Conservation (phyloP, 202 grass and related monocot genomes). For the Panicum hallii region DNA sequence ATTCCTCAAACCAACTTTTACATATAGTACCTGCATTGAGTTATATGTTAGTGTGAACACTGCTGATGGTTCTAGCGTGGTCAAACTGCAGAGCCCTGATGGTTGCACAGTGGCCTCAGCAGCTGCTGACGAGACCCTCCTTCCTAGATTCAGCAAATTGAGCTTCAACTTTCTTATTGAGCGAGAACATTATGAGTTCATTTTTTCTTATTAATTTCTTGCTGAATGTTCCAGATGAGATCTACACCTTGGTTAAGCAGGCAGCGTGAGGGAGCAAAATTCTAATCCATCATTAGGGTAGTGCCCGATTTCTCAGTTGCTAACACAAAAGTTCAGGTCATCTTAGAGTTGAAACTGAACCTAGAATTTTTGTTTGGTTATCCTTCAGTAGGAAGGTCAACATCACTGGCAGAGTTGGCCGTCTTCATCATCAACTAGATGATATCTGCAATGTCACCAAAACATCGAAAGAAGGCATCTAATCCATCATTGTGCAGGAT, state of each 20-base stretch:
- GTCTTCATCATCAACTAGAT: constrained; percentile 11
- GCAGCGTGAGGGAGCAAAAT: neutral
- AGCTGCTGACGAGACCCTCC: constrained; percentile 84
- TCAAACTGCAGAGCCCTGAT: constrained; percentile 78
- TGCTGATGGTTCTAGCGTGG: constrained; percentile 40
- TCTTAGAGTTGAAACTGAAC: neutral
- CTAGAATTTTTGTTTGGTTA: neutral
- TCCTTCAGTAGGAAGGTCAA: neutral
- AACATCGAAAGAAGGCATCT: neutral
- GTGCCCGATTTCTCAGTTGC: no score
- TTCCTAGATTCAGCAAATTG: neutral
- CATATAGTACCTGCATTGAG: neutral
- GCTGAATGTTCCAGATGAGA: constrained; percentile 18
- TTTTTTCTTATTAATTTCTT: neutral
- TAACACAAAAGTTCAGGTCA: no score
- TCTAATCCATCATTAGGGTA: no score
- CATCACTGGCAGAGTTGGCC: neutral
- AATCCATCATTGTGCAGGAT: neutral
- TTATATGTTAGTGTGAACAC: constrained; percentile 31
- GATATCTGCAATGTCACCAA: neutral
- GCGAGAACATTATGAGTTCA: neutral
- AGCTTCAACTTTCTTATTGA: neutral
- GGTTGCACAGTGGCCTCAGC: constrained; percentile 90
- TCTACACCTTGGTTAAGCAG: constrained; percentile 10
- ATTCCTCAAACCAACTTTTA: constrained; percentile 10